Percentiles rank a stretch among this genome's conserved stretches.
phyloP scores from a whole-genome alignment of 345 rosid genomes.

The Salix purpurea region DNA sequence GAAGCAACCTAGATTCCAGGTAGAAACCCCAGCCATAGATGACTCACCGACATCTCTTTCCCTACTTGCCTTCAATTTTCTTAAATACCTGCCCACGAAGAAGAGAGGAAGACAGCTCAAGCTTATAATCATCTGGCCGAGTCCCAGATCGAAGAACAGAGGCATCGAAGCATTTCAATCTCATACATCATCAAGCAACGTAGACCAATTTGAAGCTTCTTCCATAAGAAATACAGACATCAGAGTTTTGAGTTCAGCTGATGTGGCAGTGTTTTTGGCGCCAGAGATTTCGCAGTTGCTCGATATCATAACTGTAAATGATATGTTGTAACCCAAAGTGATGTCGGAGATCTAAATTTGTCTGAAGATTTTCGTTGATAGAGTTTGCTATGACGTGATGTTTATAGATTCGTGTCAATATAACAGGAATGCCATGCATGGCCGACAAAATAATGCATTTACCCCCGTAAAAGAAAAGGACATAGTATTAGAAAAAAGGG shows the following conservation, averaged over 20 bases:
- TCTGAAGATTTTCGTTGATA: too few relatives aligned
- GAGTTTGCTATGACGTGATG: too few relatives aligned
- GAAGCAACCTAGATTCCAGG: constrained; percentile 67
- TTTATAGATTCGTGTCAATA: too few relatives aligned
- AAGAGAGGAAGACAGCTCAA: constrained; percentile 54
- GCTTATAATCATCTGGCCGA: constrained; percentile 54
- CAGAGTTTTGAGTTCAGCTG: constrained; percentile 41
- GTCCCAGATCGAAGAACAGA: constrained; percentile 23
- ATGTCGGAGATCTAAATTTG: too few relatives aligned
- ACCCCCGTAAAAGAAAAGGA: too few relatives aligned
- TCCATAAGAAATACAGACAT: constrained; percentile 18
- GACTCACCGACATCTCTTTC: constrained; percentile 60
- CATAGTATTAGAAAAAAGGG: too few relatives aligned
- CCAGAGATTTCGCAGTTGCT: constrained; percentile 53
- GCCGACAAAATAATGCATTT: too few relatives aligned
- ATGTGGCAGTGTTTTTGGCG: constrained; percentile 61
- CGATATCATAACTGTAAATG: constrained; percentile 31
- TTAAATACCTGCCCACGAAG: constrained; percentile 41
- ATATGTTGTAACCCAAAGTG: constrained; percentile 24
- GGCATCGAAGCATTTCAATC: constrained; percentile 40
- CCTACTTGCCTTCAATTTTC: constrained; percentile 52
- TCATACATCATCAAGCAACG: constrained; percentile 17
- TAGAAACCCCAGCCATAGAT: constrained; percentile 67
- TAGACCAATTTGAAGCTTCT: constrained; percentile 40
- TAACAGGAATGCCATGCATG: too few relatives aligned